Evolutionary conservation across 257 asterid genomes (phyloP), one percentile per base, ranked within the genome.

Genomic region (Solanum arcanum): DNA sequence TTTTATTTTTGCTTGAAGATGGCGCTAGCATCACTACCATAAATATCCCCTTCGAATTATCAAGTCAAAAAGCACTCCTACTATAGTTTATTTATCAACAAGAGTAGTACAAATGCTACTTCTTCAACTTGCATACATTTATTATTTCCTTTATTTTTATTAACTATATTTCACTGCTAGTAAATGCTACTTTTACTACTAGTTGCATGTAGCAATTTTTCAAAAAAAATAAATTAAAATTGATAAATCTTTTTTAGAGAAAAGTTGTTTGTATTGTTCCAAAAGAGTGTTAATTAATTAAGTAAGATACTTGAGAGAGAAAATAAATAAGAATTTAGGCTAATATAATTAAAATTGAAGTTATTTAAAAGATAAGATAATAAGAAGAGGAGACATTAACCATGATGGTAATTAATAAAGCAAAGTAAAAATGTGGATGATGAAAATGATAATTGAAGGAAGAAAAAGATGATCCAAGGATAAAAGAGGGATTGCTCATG

Each of bases 401-500:
- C 59, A 76, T 76, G 83, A 76, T 42, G 60, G 60, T 42, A 29
- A 31, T 49, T 29, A 81, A 23, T 23, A 73, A 86, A 72, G 70
- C 41, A 76, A 59, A 72, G 84, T 86, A 35, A 37, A 70, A 86
- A 70, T 41, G 73, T 66, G 60, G 78, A 72, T 86, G 84, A 86
- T 59, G 84, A 49, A 64, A 88, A 86, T 87, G 86, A 87, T 89
- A 86, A 47, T 59, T 47, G 82, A 78, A 72, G 85, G 74, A 75
- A 49, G 83, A 88, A 81, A 82, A 83, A 85, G 64, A 86, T 86
- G 64, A 69, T 69, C 41, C 76, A 35, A 31, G 82, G 81, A 84
- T 75, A 33, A 86, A 90, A 90, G 91, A 89, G 89, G 88, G 73
- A 90, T 90, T 89, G 88, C 85, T 27, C 25, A 46, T 89, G 96